Percentiles rank a stretch among this genome's conserved stretches.
Evolutionary conservation across 306 rosid genomes (phyloP).

Genomic region (Amphicarpaea edgeworthii): DNA sequence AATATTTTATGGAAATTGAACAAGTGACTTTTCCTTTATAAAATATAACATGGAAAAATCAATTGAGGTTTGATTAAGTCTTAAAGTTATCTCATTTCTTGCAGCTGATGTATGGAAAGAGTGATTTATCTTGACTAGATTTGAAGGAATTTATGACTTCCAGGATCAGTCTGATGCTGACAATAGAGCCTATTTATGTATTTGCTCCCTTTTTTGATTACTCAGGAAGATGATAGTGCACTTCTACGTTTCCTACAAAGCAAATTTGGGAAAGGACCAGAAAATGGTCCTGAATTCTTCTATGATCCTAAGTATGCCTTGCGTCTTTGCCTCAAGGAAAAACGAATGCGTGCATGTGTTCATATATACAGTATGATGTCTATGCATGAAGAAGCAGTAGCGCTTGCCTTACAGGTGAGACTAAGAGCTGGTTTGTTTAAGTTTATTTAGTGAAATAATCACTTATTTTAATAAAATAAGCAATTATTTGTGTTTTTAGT

Average conservation of each 20-base stretch:
- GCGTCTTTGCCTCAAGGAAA: conserved; percentile 98
- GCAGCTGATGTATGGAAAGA: conserved; percentile 14
- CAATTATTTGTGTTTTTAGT: too few relatives aligned
- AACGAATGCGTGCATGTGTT: conserved; percentile 98
- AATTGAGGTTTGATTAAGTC: conserved; percentile 34
- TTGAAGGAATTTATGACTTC: conserved; percentile 11
- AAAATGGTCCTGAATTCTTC: conserved; percentile 91
- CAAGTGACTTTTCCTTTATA: conserved; percentile 1
- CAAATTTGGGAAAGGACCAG: conserved; percentile 94
- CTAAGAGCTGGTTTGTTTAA: too few relatives aligned
- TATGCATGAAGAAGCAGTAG: conserved; percentile 99
- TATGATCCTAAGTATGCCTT: conserved; percentile 98
- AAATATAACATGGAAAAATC: conserved; percentile 21
- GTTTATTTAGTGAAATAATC: too few relatives aligned
- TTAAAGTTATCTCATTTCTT: conserved; percentile 29
- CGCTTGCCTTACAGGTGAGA: conserved; percentile 92
- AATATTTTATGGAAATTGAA: conserved; percentile 13
- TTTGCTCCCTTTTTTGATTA: conserved; percentile 47
- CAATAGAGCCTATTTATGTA: not conserved
- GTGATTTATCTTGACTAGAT: conserved; percentile 35
- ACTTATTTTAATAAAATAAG: too few relatives aligned
- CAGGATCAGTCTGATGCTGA: conserved; percentile 16
- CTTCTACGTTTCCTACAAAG: conserved; percentile 91
- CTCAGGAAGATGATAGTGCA: conserved; percentile 94
- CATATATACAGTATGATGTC: conserved; percentile 99